phyloP scores from a whole-genome alignment of 805 yeast species.

The Scheffersomyces spartinae region DNA sequence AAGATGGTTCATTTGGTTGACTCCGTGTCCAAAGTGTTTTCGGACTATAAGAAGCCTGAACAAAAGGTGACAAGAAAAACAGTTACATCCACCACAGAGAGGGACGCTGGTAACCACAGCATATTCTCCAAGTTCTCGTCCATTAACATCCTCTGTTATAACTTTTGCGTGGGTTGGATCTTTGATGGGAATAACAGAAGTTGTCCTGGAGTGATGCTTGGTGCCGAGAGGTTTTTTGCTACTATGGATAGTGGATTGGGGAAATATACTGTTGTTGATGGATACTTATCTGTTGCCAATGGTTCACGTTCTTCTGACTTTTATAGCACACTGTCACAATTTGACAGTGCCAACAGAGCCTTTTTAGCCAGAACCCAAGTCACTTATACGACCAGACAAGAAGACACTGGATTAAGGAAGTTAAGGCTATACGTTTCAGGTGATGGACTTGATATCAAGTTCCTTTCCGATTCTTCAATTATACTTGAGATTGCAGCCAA shows the following conservation, averaged over 20 bases:
- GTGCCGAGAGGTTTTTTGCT: conserved; percentile 65
- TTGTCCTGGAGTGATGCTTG: conserved; percentile 66
- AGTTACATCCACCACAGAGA: neutral
- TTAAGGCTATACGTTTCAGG: conserved; percentile 48
- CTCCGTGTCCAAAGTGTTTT: too few species aligned
- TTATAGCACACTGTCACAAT: conserved; percentile 35
- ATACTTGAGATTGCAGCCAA: conserved; percentile 41
- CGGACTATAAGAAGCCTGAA: too few species aligned
- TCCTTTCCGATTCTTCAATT: conserved; percentile 43
- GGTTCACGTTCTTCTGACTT: conserved; percentile 42
- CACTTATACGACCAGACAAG: conserved; percentile 26
- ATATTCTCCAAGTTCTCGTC: conserved; percentile 28
- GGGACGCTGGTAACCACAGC: neutral
- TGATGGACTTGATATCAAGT: conserved; percentile 56
- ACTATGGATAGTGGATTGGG: conserved; percentile 53
- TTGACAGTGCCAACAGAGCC: conserved; percentile 44
- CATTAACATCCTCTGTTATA: conserved; percentile 47
- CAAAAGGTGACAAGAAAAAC: conserved; percentile 6
- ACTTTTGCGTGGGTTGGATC: conserved; percentile 71
- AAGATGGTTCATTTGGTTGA: conserved; percentile 24
- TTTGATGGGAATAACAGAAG: conserved; percentile 30
- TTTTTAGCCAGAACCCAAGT: conserved; percentile 61
- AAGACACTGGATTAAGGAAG: conserved; percentile 15
- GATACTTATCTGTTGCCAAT: conserved; percentile 61
- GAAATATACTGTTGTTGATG: conserved; percentile 54